Evolutionary conservation across 257 asterid species (phyloP), one percentile per base, ranked within the genome.

Genomic region (Scutellaria galericulata): DNA sequence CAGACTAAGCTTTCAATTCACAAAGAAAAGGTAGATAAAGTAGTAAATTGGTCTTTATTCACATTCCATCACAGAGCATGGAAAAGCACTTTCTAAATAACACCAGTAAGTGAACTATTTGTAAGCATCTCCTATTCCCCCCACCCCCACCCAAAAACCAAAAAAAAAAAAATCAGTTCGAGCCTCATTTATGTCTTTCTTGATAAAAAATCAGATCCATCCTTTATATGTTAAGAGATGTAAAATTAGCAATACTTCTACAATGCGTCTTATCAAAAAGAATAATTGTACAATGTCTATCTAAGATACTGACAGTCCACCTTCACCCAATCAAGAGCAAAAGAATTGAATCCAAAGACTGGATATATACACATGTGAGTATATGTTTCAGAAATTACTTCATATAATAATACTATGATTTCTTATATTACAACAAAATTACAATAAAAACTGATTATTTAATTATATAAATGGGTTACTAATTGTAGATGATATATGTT

Each of bases 1-100:
- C 69, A 68, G 72, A 58, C n/a, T 48, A 69, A 46, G 40, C 39
- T 45, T 57, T 66, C 60, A 27, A 59, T 24, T 63, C n/a, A 41
- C 45, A n/a, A 76, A n/a, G 41, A 46, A 39, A 64, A 15, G 3
- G 35, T 64, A 18, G 18, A 18, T 18, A 18, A 18, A 18, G 18
- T 18, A 18, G 18, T 18, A 18, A 18, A 18, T 18, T 18, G 18
- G 18, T 18, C 18, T 18, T 18, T 18, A 18, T 18, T 18, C 18
- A 18, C 18, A 18, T 18, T 18, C 18, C 18, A 18, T 18, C 18
- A 18, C 18, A 18, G 18, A 18, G 18, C 18, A 18, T 18, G 18
- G 18, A 18, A 18, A 18, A 18, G 18, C 18, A 18, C 18, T 18
- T 18, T 18, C 18, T 18, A 18, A 18, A 18, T 18, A 18, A 18